phyloP scores from a whole-genome alignment of 2,329 filamentous ascomycete genomes.

The Tolypocladium paradoxum region DNA sequence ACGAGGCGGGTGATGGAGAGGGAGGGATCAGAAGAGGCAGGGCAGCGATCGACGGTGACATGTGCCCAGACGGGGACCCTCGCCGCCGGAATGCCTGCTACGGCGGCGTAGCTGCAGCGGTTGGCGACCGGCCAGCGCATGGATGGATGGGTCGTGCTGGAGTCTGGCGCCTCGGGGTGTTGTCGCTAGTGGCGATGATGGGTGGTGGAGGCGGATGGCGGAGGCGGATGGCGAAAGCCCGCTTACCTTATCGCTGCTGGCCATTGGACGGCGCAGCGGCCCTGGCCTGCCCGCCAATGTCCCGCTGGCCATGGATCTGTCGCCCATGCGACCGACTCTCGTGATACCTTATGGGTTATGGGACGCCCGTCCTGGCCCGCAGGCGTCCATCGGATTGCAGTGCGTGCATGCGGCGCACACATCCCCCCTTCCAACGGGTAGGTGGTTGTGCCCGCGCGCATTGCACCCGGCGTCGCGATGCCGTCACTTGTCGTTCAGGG shows the following conservation, averaged over 20 bases:
- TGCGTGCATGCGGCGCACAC: background rate
- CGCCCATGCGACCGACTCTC: too few relatives aligned
- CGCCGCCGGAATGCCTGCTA: constrained; percentile 1
- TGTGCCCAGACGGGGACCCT: too few relatives aligned
- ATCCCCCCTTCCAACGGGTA: background rate
- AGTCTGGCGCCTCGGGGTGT: background rate
- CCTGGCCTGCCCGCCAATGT: background rate
- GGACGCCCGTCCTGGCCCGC: background rate
- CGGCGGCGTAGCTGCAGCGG: too few relatives aligned
- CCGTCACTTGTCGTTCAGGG: background rate
- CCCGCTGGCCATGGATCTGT: background rate
- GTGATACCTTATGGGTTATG: too few relatives aligned
- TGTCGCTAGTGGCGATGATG: background rate
- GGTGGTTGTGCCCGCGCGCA: background rate
- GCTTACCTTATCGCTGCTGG: background rate
- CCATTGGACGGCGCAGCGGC: background rate
- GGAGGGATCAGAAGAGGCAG: constrained; percentile 1
- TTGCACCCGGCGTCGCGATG: background rate
- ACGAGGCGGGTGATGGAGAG: constrained; percentile 1
- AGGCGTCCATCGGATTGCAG: background rate
- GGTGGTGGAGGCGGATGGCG: background rate
- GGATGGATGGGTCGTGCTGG: too few relatives aligned
- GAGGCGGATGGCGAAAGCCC: too few relatives aligned
- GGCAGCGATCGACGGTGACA: constrained; percentile 1
- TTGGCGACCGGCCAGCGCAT: too few relatives aligned